These are phyloP conservation scores for Aspergillus bertholletiae DNA, from an alignment of 495 filamentous ascomycete genomes.

Conservation along the genomic window DNA sequence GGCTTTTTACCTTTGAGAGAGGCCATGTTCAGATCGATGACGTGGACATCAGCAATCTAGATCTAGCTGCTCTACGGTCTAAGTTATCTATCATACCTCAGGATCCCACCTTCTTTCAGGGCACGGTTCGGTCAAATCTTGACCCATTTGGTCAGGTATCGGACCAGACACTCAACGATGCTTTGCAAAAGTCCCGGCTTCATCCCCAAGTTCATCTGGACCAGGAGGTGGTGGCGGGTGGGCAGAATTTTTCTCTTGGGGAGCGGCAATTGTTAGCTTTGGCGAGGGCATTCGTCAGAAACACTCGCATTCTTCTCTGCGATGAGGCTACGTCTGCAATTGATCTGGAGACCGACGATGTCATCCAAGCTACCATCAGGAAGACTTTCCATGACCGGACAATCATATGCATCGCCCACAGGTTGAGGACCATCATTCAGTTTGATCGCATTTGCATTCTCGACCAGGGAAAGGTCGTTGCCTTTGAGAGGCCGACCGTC, in stretches of 20 bases:
- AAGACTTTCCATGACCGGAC: slow-evolving; percentile 86
- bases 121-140: slow-evolving; percentile 85
- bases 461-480: slow-evolving; percentile 81
- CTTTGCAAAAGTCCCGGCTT: slow-evolving; percentile 10
- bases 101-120: slow-evolving; percentile 91
- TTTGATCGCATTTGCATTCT: slow-evolving; percentile 97
- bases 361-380: slow-evolving; percentile 90
- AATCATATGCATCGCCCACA: slow-evolving; percentile 91
- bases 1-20: slow-evolving; percentile 76
- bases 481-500: slow-evolving; percentile 71
- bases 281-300: slow-evolving; percentile 81
- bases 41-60: slow-evolving; percentile 80
- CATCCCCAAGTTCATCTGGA: slow-evolving; percentile 72
- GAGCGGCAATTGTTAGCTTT: slow-evolving; percentile 96
- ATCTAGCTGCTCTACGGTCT: slow-evolving; percentile 81
- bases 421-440: slow-evolving; percentile 84
- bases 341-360: slow-evolving; percentile 94
- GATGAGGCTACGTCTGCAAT: slow-evolving; percentile 93
- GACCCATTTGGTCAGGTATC: slow-evolving; percentile 88
- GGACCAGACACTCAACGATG: slow-evolving; percentile 46
- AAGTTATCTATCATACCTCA: slow-evolving; percentile 94
- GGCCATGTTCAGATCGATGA: slow-evolving; percentile 90
- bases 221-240: slow-evolving; percentile 84
- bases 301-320: slow-evolving; percentile 88
- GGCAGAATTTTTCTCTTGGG: slow-evolving; percentile 92